Evolutionary conservation across 2,329 filamentous ascomycete species (phyloP), one percentile per base, ranked within the genome.

Genomic region (Sporothrix sp.): DNA sequence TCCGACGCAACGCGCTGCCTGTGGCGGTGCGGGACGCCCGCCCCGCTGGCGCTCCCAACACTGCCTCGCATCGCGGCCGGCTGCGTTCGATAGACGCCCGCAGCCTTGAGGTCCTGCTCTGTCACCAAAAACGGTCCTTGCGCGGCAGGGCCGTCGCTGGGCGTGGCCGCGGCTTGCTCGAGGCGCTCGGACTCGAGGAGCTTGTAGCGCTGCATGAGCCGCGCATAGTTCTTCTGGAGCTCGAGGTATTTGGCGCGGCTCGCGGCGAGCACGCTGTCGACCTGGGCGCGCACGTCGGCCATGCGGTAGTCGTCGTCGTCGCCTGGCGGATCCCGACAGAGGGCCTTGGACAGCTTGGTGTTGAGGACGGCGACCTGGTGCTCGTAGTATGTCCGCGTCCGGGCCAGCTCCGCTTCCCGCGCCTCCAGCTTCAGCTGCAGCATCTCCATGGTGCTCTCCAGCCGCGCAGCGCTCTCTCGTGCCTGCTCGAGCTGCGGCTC

Each of bases 401-500:
- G 66, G 47, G 68, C 63, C 2, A 76, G 60, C 43, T 79, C 75
- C n/a, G 60, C 58, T 39, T 76, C 71, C 18, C 67, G 67, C 6
- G 71, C 74, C 37, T 62, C 66, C 54, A 89, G 66, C 56, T 80
- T 74, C 68, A 81, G 68, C 42, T 73, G 71, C 20, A 85, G 68
- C 49, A 75, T 69, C 56, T 82, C 74, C 7, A 81, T 72, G 46
- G 78, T 74, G 50, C 72, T 76, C 33, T 80, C 72, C 11, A 82
- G 72, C 27, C 76, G 70, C 14, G 78, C 74, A 1, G 79, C 76
- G 25, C 76, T 73, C n/a, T 75, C 72, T 42, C 78, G 71, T 1
- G 78, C 74, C 18, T 67, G 66, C 49, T 81, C 72, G 36, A 79
- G 73, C 53, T 81, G 77, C 30, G 75, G 68, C 58, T 87, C 81